A percentile compares a stretch with the other conserved stretches of the same genome.
Evolutionary conservation across 2,329 filamentous ascomycete genomes (phyloP).

Genomic region (Colletotrichum spinosum): DNA sequence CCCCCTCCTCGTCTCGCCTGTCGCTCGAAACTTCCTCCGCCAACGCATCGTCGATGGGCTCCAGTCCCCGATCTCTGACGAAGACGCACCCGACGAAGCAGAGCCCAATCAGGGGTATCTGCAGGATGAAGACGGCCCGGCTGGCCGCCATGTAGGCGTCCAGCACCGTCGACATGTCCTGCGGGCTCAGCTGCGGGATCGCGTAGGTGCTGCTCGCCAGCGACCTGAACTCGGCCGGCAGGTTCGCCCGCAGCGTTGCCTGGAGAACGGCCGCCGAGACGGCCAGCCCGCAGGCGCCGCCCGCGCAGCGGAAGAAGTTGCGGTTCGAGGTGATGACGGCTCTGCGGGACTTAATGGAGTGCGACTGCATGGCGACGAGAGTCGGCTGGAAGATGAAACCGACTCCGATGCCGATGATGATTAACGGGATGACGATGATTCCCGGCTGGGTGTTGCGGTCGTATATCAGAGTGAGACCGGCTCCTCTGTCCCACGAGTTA

Average conservation of each 20-base stretch:
- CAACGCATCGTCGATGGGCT: constrained; percentile 37
- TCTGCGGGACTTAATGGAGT: constrained; percentile 66
- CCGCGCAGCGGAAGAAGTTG: constrained; percentile 71
- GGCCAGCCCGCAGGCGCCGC: constrained; percentile 68
- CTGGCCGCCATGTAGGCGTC: constrained; percentile 64
- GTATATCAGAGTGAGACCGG: constrained; percentile 64
- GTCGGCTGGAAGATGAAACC: constrained; percentile 62
- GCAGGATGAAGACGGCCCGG: constrained; percentile 66
- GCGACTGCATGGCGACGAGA: constrained; percentile 68
- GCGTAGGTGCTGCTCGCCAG: constrained; percentile 46
- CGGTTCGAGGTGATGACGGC: constrained; percentile 72
- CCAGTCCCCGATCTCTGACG: constrained; percentile 62
- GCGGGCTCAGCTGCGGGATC: constrained; percentile 36
- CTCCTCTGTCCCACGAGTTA: constrained; percentile 47
- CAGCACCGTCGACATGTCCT: constrained; percentile 39
- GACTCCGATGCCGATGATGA: constrained; percentile 64
- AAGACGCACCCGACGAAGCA: constrained; percentile 63
- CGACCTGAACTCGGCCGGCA: constrained; percentile 42
- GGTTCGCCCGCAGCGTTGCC: constrained; percentile 41
- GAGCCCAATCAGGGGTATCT: constrained; percentile 63
- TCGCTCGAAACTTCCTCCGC: not conserved
- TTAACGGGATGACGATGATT: constrained; percentile 61
- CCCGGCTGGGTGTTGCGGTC: constrained; percentile 55
- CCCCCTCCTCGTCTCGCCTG: constrained; percentile 26
- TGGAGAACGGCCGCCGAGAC: constrained; percentile 64